Base-by-base conservation (phyloP, 371 early-diverging fungal genomes). In the Mortierella polycephala region DNA sequence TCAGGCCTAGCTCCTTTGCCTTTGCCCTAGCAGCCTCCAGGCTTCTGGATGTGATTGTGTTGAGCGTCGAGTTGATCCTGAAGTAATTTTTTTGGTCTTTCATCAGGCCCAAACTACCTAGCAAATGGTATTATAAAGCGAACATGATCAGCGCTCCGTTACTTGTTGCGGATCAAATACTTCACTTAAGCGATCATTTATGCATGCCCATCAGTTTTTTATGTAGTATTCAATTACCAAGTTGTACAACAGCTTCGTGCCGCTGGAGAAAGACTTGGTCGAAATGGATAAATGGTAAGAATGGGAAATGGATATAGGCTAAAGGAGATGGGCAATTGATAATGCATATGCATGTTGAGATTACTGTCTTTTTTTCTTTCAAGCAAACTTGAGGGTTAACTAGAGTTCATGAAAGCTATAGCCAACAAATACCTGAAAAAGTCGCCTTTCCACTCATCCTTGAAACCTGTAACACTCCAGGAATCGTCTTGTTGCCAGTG, bases 21-120 rank as follows among this genome's bases (percentile, higher is more conserved):
- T 18, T 55, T 23, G 54, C 50, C 52, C 21, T 64, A 5, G 69
- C 54, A 1, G 41, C n/a, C 23, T 63, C 68, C 11, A 71, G 44
- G 8, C 69, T 62, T 58, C 58, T 64, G 0, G 65, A 30, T 1
- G 69, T 66, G 50, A 72, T 72, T 1, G 69, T 62, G 56, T 79
- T 79, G 41, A 79, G 66, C 1, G 79, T 68, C 18, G 79, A 72
- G 20, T 62, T 61, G 52, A 72, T 60, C n/a, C 69, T 50, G 50
- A 72, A 72, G 62, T 79, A 79, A 39, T 79, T 79, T 40, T 69
- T 79, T 45, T 79, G 79, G 44, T 79, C 79, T 20, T 79, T 79
- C 79, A 79, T 79, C 57, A 69, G 30, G 9, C 79, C 79, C 40
- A 79, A 20, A 18, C 60, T 69, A 51, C 67, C 75, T 75, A 45